A percentile compares a stretch with the other conserved stretches of the same genome.
These are phyloP conservation scores for Wickerhamomyces canadensis DNA, from an alignment of 805 yeast genomes.

Conservation along the genomic window DNA sequence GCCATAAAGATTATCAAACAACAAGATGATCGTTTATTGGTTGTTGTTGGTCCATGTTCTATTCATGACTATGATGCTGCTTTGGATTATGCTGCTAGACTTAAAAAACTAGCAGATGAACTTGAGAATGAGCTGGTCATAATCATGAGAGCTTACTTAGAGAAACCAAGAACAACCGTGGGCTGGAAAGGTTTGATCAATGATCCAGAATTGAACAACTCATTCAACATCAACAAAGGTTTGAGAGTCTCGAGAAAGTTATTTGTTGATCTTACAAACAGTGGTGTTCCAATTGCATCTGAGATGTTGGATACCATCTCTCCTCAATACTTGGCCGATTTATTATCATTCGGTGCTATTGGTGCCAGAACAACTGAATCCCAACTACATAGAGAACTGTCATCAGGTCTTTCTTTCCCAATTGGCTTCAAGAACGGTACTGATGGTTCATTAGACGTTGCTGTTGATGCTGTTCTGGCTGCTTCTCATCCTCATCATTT, in stretches of 20 bases:
- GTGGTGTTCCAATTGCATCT: conserved; percentile 87
- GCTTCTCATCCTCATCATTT: conserved; percentile 92
- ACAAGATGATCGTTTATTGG: conserved; percentile 75
- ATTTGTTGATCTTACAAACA: conserved; percentile 71
- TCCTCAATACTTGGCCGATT: conserved; percentile 90
- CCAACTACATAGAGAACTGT: conserved; percentile 94
- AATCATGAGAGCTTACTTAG: conserved; percentile 96
- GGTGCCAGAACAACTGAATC: conserved; percentile 99
- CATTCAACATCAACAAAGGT: conserved; percentile 95
- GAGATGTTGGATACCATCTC: conserved; percentile 98
- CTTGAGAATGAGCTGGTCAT: conserved; percentile 71
- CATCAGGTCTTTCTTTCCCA: conserved; percentile 98
- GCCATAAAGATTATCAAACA: conserved; percentile 70
- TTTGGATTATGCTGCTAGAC: conserved; percentile 72
- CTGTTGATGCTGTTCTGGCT: conserved; percentile 90
- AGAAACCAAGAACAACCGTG: conserved; percentile 97
- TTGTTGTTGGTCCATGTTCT: conserved; percentile 96
- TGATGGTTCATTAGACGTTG: conserved; percentile 89
- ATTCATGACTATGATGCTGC: conserved; percentile 91
- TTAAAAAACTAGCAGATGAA: conserved; percentile 64
- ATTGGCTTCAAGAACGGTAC: conserved; percentile 98
- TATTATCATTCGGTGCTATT: conserved; percentile 92
- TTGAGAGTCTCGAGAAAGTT: conserved; percentile 80
- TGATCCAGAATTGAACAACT: conserved; percentile 90
- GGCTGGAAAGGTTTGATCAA: conserved; percentile 99